Base-by-base conservation (phyloP, 176 grass and related monocot genomes). In the Dactylis glomerata region DNA sequence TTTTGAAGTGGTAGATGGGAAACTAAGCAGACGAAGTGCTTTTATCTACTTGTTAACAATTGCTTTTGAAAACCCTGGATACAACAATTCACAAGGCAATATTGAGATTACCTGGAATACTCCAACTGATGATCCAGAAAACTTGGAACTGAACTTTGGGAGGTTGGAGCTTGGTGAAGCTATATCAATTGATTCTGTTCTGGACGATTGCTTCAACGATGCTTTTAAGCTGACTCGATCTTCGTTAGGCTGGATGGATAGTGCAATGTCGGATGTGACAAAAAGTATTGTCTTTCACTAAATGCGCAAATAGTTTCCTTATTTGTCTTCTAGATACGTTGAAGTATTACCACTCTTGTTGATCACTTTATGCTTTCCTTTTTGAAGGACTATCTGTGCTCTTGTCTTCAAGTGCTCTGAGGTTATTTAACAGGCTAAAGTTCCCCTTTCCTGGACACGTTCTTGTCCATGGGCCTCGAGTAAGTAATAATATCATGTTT, bases 171-270 rank as follows among this genome's bases (percentile, higher is more conserved):
- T 95, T 34, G 92, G 92, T 26, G 91, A 93, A 30, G 87, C 89
- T 56, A 69, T 92, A 88, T 91, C 85, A 62, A 70, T 98, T 76
- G 83, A 85, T 61, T 86, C 85, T 38, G 23, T 85, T 56, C 32
- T 83, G 45, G 89, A 98, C 28, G 81, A 42, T 65, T 59, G 70
- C 33, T 58, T 88, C 72, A 90, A 37, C 65, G 73, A 82, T 86
- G 82, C 33, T 69, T 93, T 95, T 55, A 78, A 85, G 71, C 57
- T 95, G 72, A 79, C 91, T 52, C 7, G 50, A 27, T 92, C 91
- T 90, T 98, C 92, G 73, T 89, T 98, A 79, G 91, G 89, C 77
- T 98, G 96, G 96, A 91, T 93, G 89, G 87, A 98, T 85, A 82
- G 66, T 78, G 85, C 96, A 81, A 80, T 98, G 89, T 90, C 89